These are phyloP conservation scores for Pleurotus platypus DNA, from an alignment of 768 basidiomycete species.

Conservation along the genomic window DNA sequence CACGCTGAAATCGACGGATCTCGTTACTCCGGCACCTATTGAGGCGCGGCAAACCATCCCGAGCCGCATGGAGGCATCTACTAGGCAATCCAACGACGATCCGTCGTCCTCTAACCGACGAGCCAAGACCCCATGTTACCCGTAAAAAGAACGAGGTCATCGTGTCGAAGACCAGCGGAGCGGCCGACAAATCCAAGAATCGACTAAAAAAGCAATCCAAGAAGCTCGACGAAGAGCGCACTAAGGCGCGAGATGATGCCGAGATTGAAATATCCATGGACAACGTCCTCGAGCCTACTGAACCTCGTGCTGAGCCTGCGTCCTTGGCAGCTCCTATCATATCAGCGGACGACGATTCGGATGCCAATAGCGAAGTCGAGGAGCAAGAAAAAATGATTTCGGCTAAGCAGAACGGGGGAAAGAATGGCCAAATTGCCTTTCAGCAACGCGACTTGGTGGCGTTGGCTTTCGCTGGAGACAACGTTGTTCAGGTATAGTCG, in stretches of 20 bases:
- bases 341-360: slow-evolving; percentile 44
- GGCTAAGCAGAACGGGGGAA: slow-evolving; percentile 31
- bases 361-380: slow-evolving; percentile 64
- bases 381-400: slow-evolving; percentile 53
- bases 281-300: slow-evolving; percentile 36
- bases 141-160: slow-evolving; percentile 74
- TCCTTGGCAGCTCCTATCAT: slow-evolving; percentile 30
- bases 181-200: slow-evolving; percentile 23
- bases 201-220: slow-evolving; percentile 64
- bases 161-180: slow-evolving; percentile 55
- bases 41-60: slow-evolving; percentile 15
- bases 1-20: slow-evolving; percentile 59
- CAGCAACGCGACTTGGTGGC: slow-evolving; percentile 91
- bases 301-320: slow-evolving; percentile 35
- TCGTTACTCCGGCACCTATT: slow-evolving; percentile 36
- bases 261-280: slow-evolving; percentile 71
- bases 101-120: not conserved
- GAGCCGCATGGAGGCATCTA: slow-evolving; percentile 10
- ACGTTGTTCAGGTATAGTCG: slow-evolving; percentile 77
- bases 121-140: slow-evolving; percentile 49
- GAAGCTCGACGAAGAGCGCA: slow-evolving; percentile 56
- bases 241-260: slow-evolving; percentile 69
- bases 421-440: slow-evolving; percentile 58
- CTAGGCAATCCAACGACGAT: slow-evolving; percentile 9
- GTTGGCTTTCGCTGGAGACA: slow-evolving; percentile 94